A percentile compares a stretch with the other conserved stretches of the same genome.
Conservation (phyloP, 345 rosid species). For the Psidium friedrichsthalianum region DNA sequence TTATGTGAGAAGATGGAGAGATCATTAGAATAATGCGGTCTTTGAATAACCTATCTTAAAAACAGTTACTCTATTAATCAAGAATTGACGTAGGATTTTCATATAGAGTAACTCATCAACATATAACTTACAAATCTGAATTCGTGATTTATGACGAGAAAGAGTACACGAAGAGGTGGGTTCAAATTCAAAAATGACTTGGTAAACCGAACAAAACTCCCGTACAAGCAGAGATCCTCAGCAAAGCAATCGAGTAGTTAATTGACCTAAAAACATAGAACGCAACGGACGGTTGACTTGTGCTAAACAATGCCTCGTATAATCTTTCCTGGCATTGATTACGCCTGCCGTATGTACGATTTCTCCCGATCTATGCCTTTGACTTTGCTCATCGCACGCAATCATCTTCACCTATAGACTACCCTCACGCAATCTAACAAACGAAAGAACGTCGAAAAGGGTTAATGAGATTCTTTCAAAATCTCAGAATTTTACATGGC, state of each 20-base stretch:
- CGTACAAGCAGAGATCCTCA: neutral
- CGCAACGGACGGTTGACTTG: neutral
- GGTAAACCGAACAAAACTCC: neutral
- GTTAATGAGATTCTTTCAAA: neutral
- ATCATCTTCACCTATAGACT: neutral
- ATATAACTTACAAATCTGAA: too few species aligned
- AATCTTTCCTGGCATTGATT: neutral
- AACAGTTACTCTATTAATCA: neutral
- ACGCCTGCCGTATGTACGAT: fast-evolving
- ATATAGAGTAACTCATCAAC: neutral
- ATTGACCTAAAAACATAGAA: neutral
- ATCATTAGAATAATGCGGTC: neutral
- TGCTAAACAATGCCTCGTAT: neutral
- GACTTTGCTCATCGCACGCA: neutral
- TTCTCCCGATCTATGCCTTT: neutral
- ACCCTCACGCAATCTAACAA: neutral
- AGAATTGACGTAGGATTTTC: neutral
- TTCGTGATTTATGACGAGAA: neutral
- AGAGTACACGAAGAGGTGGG: neutral
- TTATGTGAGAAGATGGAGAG: neutral
- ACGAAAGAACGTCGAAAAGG: neutral
- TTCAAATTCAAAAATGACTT: neutral
- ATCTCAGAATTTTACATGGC: neutral
- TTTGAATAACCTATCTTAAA: neutral
- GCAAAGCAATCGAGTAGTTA: neutral